phyloP scores from a whole-genome alignment of 495 filamentous ascomycete species.

The Xylaria sp. region DNA sequence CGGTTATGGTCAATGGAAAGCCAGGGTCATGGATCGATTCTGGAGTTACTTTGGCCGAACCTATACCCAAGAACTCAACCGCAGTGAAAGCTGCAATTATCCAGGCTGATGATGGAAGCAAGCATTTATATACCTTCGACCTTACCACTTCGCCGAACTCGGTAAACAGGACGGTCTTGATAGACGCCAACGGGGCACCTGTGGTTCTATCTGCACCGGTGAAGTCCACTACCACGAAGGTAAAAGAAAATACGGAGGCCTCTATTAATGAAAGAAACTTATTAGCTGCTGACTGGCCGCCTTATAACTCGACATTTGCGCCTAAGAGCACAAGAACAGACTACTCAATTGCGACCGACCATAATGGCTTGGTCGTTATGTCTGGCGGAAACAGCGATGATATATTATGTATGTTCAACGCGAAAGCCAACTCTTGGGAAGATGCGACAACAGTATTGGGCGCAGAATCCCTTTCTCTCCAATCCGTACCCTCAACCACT shows the following conservation, averaged over 20 bases:
- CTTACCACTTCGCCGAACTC: conserved; percentile 77
- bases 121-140: conserved; percentile 83
- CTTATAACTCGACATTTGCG: conserved; percentile 77
- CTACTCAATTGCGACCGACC: conserved; percentile 55
- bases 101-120: conserved; percentile 76
- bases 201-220: conserved; percentile 50
- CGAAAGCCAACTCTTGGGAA: conserved; percentile 78
- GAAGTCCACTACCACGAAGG: conserved; percentile 23
- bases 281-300: conserved; percentile 70
- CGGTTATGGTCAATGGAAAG: conserved; percentile 19
- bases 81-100: conserved; percentile 67
- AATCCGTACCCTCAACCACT: conserved; percentile 48
- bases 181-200: conserved; percentile 52
- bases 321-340: conserved; percentile 61
- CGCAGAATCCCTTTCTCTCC: conserved; percentile 41
- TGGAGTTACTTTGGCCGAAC: conserved; percentile 62
- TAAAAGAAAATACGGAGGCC: conserved; percentile 12
- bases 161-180: conserved; percentile 70
- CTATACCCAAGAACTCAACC: conserved; percentile 60
- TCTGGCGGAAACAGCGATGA: conserved; percentile 73
- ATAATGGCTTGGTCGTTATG: conserved; percentile 74
- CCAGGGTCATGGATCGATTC: conserved; percentile 69
- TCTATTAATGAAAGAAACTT: conserved; percentile 43
- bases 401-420: conserved; percentile 80
- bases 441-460: conserved; percentile 74